These are phyloP conservation scores for Malus hybrid DNA, from an alignment of 331 rosid species.

Conservation along the genomic window DNA sequence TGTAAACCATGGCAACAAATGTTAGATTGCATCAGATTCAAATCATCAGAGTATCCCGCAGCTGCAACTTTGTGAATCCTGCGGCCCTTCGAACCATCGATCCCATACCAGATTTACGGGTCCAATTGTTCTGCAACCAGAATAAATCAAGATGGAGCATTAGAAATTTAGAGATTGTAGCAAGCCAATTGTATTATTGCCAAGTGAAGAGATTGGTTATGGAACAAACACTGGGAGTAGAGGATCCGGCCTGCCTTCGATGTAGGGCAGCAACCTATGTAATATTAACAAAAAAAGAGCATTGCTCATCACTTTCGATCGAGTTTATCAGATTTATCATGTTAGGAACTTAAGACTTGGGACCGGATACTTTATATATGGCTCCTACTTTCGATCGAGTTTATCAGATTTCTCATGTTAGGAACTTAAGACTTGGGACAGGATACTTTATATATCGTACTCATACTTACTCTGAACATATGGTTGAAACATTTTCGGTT, in stretches of 20 bases:
- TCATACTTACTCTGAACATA: constrained; percentile 55
- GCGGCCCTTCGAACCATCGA: constrained; percentile 87
- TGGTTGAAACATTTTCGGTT: constrained; percentile 52
- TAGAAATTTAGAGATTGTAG: background rate
- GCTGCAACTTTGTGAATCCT: constrained; percentile 52
- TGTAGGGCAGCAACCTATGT: constrained; percentile 37
- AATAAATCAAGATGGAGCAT: constrained; percentile 14
- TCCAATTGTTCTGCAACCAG: constrained; percentile 48
- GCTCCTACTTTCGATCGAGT: background rate
- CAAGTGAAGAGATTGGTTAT: constrained; percentile 11
- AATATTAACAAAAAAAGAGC: constrained; percentile 16
- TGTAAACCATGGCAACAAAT: background rate
- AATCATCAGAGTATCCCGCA: constrained; percentile 54
- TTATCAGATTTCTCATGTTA: background rate
- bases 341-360: background rate
- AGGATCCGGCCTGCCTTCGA: constrained; percentile 48
- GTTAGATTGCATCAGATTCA: constrained; percentile 10
- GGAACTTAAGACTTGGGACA: background rate
- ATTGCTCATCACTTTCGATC: background rate
- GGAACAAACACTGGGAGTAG: constrained; percentile 55
- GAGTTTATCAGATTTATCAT: background rate
- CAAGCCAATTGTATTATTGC: background rate
- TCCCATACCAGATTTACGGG: constrained; percentile 60
- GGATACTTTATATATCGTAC: background rate
- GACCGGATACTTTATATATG: background rate